Evolutionary conservation across 2,329 filamentous ascomycete genomes (phyloP).

Genomic region (Claviceps africana): DNA sequence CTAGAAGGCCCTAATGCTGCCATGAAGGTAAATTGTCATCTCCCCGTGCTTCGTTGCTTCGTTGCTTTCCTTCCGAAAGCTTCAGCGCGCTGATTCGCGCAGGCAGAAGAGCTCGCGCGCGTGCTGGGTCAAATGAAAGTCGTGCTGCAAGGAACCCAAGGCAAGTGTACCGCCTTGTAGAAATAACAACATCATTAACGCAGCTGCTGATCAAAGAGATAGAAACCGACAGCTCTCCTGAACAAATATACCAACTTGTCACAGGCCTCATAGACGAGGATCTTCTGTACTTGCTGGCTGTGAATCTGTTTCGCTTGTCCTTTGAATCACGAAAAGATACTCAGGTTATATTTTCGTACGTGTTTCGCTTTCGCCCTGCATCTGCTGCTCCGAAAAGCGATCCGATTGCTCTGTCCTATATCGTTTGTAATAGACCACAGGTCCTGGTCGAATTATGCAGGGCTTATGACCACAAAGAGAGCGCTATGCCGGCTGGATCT

Average conservation of each 20-base stretch:
- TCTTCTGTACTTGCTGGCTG: constrained; percentile 69
- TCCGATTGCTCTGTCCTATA: constrained; percentile 75
- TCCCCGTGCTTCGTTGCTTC: neutral
- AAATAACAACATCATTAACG: neutral
- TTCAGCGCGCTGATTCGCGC: constrained; percentile 8
- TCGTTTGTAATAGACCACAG: constrained; percentile 74
- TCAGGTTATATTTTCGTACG: constrained; percentile 89
- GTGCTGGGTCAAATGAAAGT: constrained; percentile 84
- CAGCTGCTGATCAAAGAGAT: neutral
- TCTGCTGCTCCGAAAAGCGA: constrained; percentile 54
- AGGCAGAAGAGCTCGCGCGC: constrained; percentile 81
- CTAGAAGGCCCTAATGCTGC: constrained; percentile 34
- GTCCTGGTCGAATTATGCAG: constrained; percentile 79
- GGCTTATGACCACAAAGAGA: constrained; percentile 81
- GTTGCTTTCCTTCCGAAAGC: neutral
- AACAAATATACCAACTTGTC: constrained; percentile 78
- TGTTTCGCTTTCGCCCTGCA: constrained; percentile 74
- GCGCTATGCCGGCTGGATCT: constrained; percentile 79
- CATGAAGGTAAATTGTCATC: constrained; percentile 27
- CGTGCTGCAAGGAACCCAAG: constrained; percentile 82
- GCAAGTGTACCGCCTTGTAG: constrained; percentile 31
- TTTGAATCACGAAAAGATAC: constrained; percentile 96
- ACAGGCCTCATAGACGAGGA: constrained; percentile 78
- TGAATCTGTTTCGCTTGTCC: constrained; percentile 69
- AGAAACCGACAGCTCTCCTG: constrained; percentile 78